Base-by-base conservation (phyloP, 495 filamentous ascomycete genomes). In the Penicillium tannophilum region DNA sequence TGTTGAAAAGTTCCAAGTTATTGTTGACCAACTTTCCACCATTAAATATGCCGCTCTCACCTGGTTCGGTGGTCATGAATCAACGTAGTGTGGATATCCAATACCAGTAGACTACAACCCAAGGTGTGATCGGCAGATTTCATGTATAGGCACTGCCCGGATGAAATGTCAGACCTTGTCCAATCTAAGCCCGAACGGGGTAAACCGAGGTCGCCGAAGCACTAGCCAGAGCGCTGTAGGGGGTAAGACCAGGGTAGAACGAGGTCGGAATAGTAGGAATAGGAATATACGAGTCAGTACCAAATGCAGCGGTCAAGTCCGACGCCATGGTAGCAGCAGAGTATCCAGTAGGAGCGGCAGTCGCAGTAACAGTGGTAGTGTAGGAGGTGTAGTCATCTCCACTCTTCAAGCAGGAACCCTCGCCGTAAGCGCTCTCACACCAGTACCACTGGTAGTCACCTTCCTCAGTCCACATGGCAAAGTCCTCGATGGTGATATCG, bases 381-480 rank as follows among this genome's bases (percentile, higher is more conserved):
- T 74, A 75, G 2, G 64, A 52, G 26, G 58, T 52, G 19, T 61
- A 36, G 24, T 62, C 64, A 16, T 66, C 58, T 7, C 68, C 72
- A 17, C 58, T 52, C 49, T 72, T 51, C 8, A 83, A 64, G 57
- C 82, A 84, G 44, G 72, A 78, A 3, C 82, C 80, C 1, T 67
- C 68, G 16, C 80, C 81, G 44, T 81, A 84, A 24, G 78, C 80
- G 50, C 72, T 82, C 49, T 77, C 71, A 64, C 80, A 84, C 17
- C 60, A 56, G 60, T 84, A 79, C 46, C 65, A 69, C 52, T 84
- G 73, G 16, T 56, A 67, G 19, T 65, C 63, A 11, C 81, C 80
- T 6, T 67, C 62, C 51, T 84, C 79, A 9, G 84, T 86, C 84
- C 84, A 86, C 76, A 88, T 84, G n/a, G 71, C 64, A 49, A 86